A percentile compares a stretch with the other conserved stretches of the same genome.
Evolutionary conservation across 331 rosid genomes (phyloP).

Genomic region (Erythrophleum ivorense): DNA sequence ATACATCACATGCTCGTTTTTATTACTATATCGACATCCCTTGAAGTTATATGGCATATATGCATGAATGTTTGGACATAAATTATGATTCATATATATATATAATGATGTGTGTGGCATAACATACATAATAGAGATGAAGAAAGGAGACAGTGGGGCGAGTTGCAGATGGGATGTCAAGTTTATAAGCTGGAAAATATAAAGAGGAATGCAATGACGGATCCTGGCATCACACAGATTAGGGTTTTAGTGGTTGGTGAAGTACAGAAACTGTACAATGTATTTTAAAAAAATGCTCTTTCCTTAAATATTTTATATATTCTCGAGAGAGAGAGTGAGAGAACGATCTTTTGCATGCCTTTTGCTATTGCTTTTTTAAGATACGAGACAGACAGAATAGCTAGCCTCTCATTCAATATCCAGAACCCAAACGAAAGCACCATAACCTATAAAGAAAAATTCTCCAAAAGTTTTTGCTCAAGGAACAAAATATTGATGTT

Average conservation of each 20-base stretch:
- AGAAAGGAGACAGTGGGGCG: not conserved
- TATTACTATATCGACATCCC: no score
- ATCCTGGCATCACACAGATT: conserved; percentile 61
- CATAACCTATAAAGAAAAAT: conserved; percentile 13
- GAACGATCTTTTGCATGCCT: not conserved
- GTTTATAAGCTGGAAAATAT: conserved; percentile 37
- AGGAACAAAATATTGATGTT: conserved; percentile 32
- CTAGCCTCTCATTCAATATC: conserved; percentile 42
- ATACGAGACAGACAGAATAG: conserved; percentile 56
- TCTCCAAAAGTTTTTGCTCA: conserved; percentile 31
- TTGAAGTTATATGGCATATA: no score
- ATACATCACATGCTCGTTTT: no score
- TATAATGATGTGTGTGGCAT: not conserved
- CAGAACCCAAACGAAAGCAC: conserved; percentile 43
- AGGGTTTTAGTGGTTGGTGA: conserved; percentile 33
- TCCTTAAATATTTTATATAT: conserved; percentile 5
- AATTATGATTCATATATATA: no score
- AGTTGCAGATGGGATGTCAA: conserved; percentile 50
- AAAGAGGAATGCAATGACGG: conserved; percentile 45
- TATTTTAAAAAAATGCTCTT: conserved; percentile 24
- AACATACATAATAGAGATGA: not conserved
- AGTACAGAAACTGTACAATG: conserved; percentile 49
- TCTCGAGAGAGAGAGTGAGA: not conserved
- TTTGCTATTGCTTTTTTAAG: conserved; percentile 42
- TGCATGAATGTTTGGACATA: no score